Evolutionary conservation across 768 basidiomycete species (phyloP).

Genomic region (Suillus subalutaceus): DNA sequence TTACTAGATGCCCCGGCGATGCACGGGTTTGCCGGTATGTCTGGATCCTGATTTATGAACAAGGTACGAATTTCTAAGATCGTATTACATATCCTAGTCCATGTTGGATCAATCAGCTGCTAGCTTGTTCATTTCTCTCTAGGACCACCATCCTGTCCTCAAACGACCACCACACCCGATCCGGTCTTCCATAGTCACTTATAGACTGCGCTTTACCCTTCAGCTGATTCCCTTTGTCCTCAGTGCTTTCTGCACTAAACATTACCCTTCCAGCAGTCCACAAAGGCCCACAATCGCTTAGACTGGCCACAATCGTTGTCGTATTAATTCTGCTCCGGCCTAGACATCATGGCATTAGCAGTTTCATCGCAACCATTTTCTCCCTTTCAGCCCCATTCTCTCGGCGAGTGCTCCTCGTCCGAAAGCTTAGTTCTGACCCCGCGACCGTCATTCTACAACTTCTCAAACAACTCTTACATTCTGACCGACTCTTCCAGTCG

Average conservation of each 20-base stretch:
- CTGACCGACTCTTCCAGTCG: conserved; percentile 16
- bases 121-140: not conserved
- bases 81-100: conserved; percentile 14
- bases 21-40: conserved; percentile 13
- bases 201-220: not conserved
- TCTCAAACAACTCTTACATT: conserved; percentile 9
- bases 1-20: conserved; percentile 1
- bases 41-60: conserved; percentile 18
- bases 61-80: conserved; percentile 16
- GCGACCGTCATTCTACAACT: conserved; percentile 22
- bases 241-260: not conserved
- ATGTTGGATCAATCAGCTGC: not conserved
- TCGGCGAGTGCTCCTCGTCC: conserved; percentile 17
- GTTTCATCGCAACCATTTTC: conserved; percentile 18
- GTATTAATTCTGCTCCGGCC: conserved; percentile 17
- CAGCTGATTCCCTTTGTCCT: conserved; percentile 25
- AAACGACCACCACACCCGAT: conserved; percentile 8
- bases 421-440: conserved; percentile 22
- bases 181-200: conserved; percentile 9
- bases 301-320: conserved; percentile 13
- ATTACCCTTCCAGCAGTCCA: conserved; percentile 11
- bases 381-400: conserved; percentile 15
- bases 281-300: conserved; percentile 33
- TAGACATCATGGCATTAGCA: conserved; percentile 22
- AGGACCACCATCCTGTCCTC: conserved; percentile 8